Percentiles rank a stretch among this genome's conserved stretches.
Conservation (phyloP, 805 yeast species). For the Spathaspora sp. region DNA sequence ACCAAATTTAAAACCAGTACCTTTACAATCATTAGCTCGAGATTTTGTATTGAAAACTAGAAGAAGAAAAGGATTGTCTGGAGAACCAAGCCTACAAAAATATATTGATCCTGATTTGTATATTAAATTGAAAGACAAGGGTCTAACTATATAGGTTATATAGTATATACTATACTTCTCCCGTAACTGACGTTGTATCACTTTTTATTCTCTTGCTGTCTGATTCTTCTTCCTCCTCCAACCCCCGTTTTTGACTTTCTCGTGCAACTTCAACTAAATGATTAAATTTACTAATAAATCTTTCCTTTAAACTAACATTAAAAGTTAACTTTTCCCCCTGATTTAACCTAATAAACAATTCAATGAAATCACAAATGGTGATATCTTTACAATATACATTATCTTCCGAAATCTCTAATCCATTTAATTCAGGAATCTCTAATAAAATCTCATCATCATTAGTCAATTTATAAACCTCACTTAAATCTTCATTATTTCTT, state of each 20-base stretch:
- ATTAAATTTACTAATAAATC: constrained; percentile 27
- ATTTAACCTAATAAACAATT: constrained; percentile 16
- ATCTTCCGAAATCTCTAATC: constrained; percentile 29
- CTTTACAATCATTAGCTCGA: constrained; percentile 65
- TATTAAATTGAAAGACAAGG: constrained; percentile 49
- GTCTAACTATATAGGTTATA: constrained; percentile 21
- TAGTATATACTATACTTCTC: background rate
- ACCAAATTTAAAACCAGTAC: constrained; percentile 75
- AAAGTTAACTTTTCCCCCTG: constrained; percentile 12
- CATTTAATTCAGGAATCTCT: constrained; percentile 23
- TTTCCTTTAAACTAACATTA: constrained; percentile 14
- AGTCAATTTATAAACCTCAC: constrained; percentile 20
- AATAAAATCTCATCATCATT: constrained; percentile 25
- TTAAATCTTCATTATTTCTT: constrained; percentile 23
- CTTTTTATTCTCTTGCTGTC: background rate
- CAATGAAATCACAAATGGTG: constrained; percentile 23
- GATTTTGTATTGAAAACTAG: constrained; percentile 90
- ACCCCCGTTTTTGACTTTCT: background rate
- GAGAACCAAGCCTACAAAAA: constrained; percentile 63
- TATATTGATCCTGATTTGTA: constrained; percentile 64
- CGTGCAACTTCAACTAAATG: constrained; percentile 10
- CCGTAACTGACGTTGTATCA: background rate
- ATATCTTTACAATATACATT: constrained; percentile 22
- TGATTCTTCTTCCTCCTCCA: background rate
- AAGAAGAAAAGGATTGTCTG: constrained; percentile 78